Evolutionary conservation across 495 filamentous ascomycete species (phyloP), one percentile per base, ranked within the genome.

Genomic region (Penicillium coffeae): DNA sequence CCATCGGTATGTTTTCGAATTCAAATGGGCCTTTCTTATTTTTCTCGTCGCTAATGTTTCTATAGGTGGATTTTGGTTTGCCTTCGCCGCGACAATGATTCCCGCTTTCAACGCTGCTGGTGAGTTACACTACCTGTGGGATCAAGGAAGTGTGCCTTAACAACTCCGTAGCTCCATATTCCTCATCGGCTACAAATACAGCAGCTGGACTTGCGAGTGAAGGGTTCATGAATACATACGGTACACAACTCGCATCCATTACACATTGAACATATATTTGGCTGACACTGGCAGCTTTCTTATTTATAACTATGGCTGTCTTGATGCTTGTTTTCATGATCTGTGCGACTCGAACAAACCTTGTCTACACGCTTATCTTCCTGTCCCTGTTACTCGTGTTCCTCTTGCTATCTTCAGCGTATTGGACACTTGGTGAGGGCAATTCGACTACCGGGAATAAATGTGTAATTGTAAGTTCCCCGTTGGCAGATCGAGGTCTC

Each of bases 1-100:
- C 71, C 33, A 84, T 80, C 51, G 25, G 25, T 30, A 30, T 5
- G 25, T 30, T 4, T 30, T 30, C 10, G 5, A 30, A 30, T 10
- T 5, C 25, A 30, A 5, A 4, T 30, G 25, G 25, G 25, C 5
- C 10, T 30, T 30, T 10, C 4, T n/a, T n/a, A n/a, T n/a, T n/a
- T n/a, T n/a, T 30, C 25, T 4, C 10, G 25, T 30, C 25, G 25
- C 25, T 30, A 10, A 30, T 5, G 4, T 30, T 4, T 5, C 10
- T 30, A 30, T 10, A 30, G 54, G 54, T 35, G 54, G 44, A 7
- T 56, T 56, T 20, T 56, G 54, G 8, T 32, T 56, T 40, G 54
- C 54, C 14, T 50, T 54, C n/a, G 51, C 45, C 13, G 51, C 46
- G 4, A 54, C 22, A 21, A 48, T 54, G 46, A 54, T 46, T 41